Evolutionary conservation across 2,329 filamentous ascomycete species (phyloP), one percentile per base, ranked within the genome.

Genomic region (Trichoderma sp.): DNA sequence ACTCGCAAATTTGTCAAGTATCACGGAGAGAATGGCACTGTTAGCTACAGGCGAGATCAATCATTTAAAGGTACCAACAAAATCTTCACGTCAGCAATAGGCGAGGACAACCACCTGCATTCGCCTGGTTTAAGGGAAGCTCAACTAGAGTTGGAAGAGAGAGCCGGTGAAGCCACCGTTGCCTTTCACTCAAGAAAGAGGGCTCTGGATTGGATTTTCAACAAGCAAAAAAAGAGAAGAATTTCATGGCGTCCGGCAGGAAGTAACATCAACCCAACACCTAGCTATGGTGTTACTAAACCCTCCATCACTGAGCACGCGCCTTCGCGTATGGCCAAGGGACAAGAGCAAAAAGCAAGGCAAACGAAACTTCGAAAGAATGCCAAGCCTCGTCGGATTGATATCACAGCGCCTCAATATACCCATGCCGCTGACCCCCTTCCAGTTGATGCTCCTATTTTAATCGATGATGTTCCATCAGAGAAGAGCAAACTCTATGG

Each of bases 191-290:
- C 79, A 4, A 82, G 79, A 27, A 90, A 89, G 73, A 84, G 78
- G 70, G 76, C 80, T 10, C 77, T 90, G 7, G 88, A 90, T 74
- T 80, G 79, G 27, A 72, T 89, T 27, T 89, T 85, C 73, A 81
- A 80, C 60, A 80, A 75, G 64, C 71, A 74, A 34, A 76, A 75
- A 29, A 78, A 75, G 13, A 79, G 76, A 56, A 32, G 67, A 34
- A 72, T 69, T 15, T 68, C 67, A 50, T 68, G 69, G 12, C 72
- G 68, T 25, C 39, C 45, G 13, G 35, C 27, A 34, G 50, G 15
- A 29, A 34, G 27, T 63, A 34, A 52, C 22, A 50, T 45, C 17
- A n/a, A 17, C 13, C 10, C 25, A 17, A 32, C 10, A 5, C 15
- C 27, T 22, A 25, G 32, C 25, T 39, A 12, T 19, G 32, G 17